These are phyloP conservation scores for Bruguiera hainesii DNA, from an alignment of 441 rosid genomes.

Conservation along the genomic window DNA sequence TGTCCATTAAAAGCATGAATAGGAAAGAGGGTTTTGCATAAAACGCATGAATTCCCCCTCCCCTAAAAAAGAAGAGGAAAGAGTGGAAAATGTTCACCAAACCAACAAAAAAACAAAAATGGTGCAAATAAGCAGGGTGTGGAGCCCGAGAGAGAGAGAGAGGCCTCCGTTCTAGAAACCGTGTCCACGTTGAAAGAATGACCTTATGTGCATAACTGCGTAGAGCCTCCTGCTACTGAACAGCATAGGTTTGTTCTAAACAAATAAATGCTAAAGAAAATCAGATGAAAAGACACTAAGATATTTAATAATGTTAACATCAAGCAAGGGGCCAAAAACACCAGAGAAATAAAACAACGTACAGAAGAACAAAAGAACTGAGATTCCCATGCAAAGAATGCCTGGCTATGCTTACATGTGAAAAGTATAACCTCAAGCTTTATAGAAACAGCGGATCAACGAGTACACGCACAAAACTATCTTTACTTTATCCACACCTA, in stretches of 20 bases:
- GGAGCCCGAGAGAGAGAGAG: no score
- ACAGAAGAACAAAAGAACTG: conserved; percentile 38
- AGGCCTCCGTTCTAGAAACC: background rate
- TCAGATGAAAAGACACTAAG: conserved; percentile 3
- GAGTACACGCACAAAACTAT: no score
- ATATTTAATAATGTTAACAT: conserved; percentile 13
- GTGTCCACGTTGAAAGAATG: background rate
- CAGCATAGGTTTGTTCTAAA: background rate
- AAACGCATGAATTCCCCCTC: no score
- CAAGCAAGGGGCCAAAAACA: conserved; percentile 9
- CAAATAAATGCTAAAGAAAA: conserved; percentile 6
- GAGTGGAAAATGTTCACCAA: no score
- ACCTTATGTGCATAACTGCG: background rate
- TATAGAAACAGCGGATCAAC: no score
- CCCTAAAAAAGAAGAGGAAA: background rate
- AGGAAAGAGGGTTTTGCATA: no score
- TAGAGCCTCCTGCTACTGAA: background rate
- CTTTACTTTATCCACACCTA: no score
- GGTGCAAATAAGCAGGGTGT: no score
- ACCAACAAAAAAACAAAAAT: no score
- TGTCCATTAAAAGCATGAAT: no score
- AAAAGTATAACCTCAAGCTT: no score
- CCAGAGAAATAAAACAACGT: conserved; percentile 19
- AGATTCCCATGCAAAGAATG: background rate
- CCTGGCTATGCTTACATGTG: no score